Percentiles rank a stretch among this genome's conserved stretches.
These are phyloP conservation scores for Coelastrella sp. DNA, from an alignment of 139 green algal species.

Conservation along the genomic window DNA sequence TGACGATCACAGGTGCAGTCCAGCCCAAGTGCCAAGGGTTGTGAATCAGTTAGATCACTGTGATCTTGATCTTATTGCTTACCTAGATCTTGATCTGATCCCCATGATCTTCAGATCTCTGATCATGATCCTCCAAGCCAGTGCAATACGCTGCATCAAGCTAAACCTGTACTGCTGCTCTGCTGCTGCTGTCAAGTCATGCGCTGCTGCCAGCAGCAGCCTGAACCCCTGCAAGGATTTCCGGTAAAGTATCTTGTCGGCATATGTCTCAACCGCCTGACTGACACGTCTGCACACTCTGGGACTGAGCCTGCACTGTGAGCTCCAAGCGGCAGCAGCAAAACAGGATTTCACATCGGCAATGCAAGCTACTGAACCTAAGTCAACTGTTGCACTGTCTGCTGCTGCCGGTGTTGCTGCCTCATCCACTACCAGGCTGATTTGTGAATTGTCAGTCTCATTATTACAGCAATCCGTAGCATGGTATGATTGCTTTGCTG, in stretches of 20 bases:
- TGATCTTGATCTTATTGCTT: too few species aligned
- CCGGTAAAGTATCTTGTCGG: neutral
- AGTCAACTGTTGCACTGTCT: neutral
- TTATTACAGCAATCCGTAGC: neutral
- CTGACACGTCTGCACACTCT: neutral
- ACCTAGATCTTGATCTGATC: too few species aligned
- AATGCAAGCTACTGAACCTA: too few species aligned
- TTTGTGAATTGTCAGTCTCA: neutral
- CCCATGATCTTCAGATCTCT: neutral
- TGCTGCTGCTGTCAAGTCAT: neutral
- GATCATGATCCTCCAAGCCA: neutral
- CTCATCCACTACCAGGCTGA: too few species aligned
- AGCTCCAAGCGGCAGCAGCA: too few species aligned
- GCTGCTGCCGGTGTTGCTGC: neutral
- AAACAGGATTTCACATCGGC: too few species aligned
- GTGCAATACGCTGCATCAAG: neutral
- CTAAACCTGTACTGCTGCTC: neutral
- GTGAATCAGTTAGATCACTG: too few species aligned
- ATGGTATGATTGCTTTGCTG: neutral
- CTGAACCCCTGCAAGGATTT: neutral
- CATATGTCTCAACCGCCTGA: neutral
- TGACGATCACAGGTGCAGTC: too few species aligned
- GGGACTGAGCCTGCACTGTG: too few species aligned
- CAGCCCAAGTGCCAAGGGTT: too few species aligned
- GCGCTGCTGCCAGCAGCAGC: slow-evolving; percentile 1